phyloP scores from a whole-genome alignment of 306 rosid genomes.

The Rosa multiflora region DNA sequence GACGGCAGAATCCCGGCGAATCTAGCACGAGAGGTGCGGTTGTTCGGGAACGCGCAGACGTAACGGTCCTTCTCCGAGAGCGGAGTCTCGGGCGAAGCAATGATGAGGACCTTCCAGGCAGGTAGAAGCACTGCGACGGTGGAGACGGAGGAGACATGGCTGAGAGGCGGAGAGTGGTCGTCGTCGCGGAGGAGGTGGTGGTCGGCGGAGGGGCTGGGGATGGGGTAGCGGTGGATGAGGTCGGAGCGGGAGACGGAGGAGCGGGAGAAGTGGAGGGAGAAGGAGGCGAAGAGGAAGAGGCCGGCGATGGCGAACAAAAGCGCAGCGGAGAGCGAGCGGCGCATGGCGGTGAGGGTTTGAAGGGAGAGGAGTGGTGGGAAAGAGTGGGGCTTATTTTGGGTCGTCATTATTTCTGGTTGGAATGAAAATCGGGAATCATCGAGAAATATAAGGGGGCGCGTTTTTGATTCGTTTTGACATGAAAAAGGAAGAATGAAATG shows the following conservation, averaged over 20 bases:
- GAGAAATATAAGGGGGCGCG: not conserved
- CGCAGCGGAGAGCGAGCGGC: conserved; percentile 33
- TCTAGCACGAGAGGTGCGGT: conserved; percentile 34
- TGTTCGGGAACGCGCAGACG: conserved; percentile 51
- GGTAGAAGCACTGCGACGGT: conserved; percentile 54
- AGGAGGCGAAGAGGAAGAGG: conserved; percentile 31
- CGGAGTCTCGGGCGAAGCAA: conserved; percentile 29
- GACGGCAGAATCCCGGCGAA: conserved; percentile 37
- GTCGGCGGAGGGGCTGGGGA: not conserved
- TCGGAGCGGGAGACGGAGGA: conserved; percentile 20
- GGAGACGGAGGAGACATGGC: conserved; percentile 30
- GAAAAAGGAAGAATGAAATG: not conserved
- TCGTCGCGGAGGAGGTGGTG: not conserved
- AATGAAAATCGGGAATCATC: not conserved
- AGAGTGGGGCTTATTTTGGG: not conserved
- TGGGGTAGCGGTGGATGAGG: not conserved
- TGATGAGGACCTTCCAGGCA: conserved; percentile 64
- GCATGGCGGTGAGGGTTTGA: conserved; percentile 37
- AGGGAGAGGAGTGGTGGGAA: not conserved
- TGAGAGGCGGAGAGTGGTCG: not conserved
- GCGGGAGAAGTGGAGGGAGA: conserved; percentile 45
- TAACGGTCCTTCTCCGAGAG: not conserved
- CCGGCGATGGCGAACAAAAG: conserved; percentile 27
- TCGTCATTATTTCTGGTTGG: not conserved
- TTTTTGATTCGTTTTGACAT: no score